Percentiles rank a stretch among this genome's conserved stretches.
Conservation (phyloP, 768 basidiomycete species). For the Paxillus involutus region DNA sequence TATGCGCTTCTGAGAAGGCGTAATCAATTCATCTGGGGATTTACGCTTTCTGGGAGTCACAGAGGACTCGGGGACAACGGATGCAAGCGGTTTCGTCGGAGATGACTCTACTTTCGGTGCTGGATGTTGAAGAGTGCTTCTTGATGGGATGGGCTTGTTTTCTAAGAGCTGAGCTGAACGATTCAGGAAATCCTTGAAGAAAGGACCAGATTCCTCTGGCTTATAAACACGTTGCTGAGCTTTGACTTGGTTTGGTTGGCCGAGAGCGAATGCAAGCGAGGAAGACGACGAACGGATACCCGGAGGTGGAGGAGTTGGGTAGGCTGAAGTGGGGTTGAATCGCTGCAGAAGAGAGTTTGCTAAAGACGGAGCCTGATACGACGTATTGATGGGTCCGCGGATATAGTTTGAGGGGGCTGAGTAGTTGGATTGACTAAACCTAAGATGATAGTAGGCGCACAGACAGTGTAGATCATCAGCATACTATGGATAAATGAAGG, state of each 20-base stretch:
- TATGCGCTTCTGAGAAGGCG: constrained; percentile 64
- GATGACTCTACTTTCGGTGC: constrained; percentile 16
- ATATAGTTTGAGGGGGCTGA: constrained; percentile 41
- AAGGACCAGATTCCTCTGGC: constrained; percentile 59
- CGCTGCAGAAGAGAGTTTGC: constrained; percentile 68
- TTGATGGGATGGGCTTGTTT: constrained; percentile 19
- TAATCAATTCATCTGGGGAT: constrained; percentile 53
- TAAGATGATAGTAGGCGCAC: constrained; percentile 7
- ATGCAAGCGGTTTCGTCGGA: constrained; percentile 10
- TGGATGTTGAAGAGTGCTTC: constrained; percentile 15
- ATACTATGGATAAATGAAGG: not conserved
- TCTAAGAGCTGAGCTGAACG: constrained; percentile 46
- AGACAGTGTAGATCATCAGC: constrained; percentile 1
- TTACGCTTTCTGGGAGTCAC: constrained; percentile 76
- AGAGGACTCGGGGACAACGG: constrained; percentile 14
- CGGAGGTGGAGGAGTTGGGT: constrained; percentile 72
- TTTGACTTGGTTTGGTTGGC: constrained; percentile 36
- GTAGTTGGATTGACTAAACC: constrained; percentile 29
- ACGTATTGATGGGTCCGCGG: constrained; percentile 42
- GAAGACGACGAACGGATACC: constrained; percentile 66
- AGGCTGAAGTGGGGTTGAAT: constrained; percentile 56
- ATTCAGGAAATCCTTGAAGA: constrained; percentile 64
- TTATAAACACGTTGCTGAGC: constrained; percentile 36
- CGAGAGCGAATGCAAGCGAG: constrained; percentile 74
- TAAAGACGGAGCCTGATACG: constrained; percentile 55